A percentile compares a stretch with the other conserved stretches of the same genome.
phyloP scores from a whole-genome alignment of 2,329 filamentous ascomycete genomes.

The Phoma sp. region DNA sequence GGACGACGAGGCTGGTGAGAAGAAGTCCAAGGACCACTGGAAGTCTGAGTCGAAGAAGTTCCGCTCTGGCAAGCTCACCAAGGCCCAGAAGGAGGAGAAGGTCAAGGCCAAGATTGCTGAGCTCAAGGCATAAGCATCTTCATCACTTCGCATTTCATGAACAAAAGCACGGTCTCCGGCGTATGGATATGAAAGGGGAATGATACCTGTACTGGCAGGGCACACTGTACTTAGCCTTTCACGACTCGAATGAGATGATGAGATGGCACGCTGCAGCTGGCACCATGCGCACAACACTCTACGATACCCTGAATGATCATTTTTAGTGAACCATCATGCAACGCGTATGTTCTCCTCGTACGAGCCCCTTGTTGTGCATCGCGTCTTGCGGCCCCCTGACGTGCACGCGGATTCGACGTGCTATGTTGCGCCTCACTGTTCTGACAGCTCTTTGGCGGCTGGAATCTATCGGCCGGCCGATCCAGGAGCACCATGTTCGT shows the following conservation, averaged over 20 bases:
- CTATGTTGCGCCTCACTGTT: conserved; percentile 2
- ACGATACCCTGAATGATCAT: conserved; percentile 22
- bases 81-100: conserved; percentile 80
- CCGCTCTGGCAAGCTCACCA: conserved; percentile 76
- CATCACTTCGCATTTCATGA: conserved; percentile 34
- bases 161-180: conserved; percentile 46
- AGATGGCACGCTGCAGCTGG: conserved; percentile 35
- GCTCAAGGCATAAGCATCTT: conserved; percentile 61
- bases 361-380: not conserved
- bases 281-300: conserved; percentile 21
- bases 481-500: conserved; percentile 2
- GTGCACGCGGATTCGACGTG: not conserved
- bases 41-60: conserved; percentile 95
- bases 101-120: conserved; percentile 92
- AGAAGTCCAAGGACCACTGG: conserved; percentile 98
- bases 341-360: not conserved
- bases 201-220: conserved; percentile 36
- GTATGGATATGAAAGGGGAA: conserved; percentile 44
- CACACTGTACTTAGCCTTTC: conserved; percentile 41
- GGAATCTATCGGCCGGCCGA: conserved; percentile 4
- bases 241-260: conserved; percentile 40
- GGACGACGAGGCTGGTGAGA: conserved; percentile 72
- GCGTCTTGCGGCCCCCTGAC: not conserved
- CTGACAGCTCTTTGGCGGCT: conserved; percentile 2
- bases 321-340: conserved; percentile 8